A percentile compares a stretch with the other conserved stretches of the same genome.
phyloP scores from a whole-genome alignment of 2,329 filamentous ascomycete species.

The Hypoxylon sp. region DNA sequence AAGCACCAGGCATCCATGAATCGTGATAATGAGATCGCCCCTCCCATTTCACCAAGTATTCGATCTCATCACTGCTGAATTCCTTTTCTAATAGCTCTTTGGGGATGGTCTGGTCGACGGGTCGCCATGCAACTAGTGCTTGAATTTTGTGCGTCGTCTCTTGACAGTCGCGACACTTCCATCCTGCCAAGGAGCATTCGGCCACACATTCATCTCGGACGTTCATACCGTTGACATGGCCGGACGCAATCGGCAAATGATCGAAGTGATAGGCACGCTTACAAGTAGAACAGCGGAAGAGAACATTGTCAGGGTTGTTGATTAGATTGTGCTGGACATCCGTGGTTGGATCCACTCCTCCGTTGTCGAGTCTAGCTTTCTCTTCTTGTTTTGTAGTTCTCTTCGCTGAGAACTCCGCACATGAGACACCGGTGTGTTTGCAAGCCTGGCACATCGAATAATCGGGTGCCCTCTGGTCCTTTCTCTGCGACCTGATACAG shows the following conservation, averaged over 20 bases:
- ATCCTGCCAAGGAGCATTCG: slow-evolving; percentile 78
- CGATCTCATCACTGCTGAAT: slow-evolving; percentile 82
- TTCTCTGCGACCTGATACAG: slow-evolving; percentile 81
- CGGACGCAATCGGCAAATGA: slow-evolving; percentile 72
- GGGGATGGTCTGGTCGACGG: slow-evolving; percentile 71
- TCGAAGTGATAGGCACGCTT: slow-evolving; percentile 86
- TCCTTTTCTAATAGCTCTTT: slow-evolving; percentile 66
- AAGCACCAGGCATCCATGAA: slow-evolving; percentile 88
- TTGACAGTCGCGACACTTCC: slow-evolving; percentile 85
- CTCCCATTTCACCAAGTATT: slow-evolving; percentile 94
- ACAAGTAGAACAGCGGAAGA: slow-evolving; percentile 87
- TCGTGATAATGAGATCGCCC: slow-evolving; percentile 84
- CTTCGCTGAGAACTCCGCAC: slow-evolving; percentile 79
- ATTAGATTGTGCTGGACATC: slow-evolving; percentile 73
- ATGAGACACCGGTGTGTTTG: slow-evolving; percentile 75
- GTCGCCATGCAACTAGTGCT: slow-evolving; percentile 90
- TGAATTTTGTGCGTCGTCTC: slow-evolving; percentile 77
- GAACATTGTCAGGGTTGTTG: slow-evolving; percentile 81
- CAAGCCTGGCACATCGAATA: slow-evolving; percentile 82
- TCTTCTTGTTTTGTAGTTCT: slow-evolving; percentile 86
- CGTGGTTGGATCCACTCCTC: slow-evolving; percentile 81
- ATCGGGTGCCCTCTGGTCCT: slow-evolving; percentile 78
- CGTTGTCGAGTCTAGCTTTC: slow-evolving; percentile 82
- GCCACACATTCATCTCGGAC: slow-evolving; percentile 74
- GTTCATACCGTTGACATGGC: slow-evolving; percentile 60